phyloP scores from a whole-genome alignment of 257 asterid species.

The Capsicum baccatum region DNA sequence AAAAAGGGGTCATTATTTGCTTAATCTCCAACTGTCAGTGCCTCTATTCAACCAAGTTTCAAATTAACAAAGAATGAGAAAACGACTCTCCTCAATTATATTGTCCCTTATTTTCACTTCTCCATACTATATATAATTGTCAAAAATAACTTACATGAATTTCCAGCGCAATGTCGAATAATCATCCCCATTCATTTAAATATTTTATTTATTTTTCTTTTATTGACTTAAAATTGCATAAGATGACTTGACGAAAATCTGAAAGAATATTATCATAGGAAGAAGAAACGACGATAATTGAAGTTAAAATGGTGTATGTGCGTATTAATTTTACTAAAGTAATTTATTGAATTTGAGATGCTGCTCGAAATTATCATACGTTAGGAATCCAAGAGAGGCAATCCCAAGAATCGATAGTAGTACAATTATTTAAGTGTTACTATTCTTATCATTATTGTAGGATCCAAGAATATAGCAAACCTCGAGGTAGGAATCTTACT shows the following conservation, averaged over 20 bases:
- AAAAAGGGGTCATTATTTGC: background rate
- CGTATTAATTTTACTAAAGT: background rate
- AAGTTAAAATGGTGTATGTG: background rate
- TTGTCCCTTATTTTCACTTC: background rate
- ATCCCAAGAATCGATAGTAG: slow-evolving; percentile 27
- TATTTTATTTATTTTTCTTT: background rate
- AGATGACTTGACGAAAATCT: background rate
- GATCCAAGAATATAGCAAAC: slow-evolving; percentile 24
- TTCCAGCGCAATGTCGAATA: background rate
- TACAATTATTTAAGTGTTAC: background rate
- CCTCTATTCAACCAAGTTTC: slow-evolving; percentile 8
- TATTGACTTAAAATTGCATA: background rate
- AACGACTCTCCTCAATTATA: too few relatives aligned
- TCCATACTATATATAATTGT: too few relatives aligned
- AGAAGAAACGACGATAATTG: background rate
- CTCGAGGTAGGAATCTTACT: slow-evolving; percentile 21
- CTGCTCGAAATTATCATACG: background rate
- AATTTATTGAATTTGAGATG: background rate
- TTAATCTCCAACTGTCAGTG: slow-evolving; percentile 13
- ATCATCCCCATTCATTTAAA: background rate
- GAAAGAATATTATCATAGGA: background rate
- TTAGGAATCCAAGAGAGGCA: background rate
- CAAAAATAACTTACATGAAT: background rate
- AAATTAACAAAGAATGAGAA: background rate
- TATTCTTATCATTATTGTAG: background rate